Conservation (phyloP, 257 asterid genomes). For the Lithospermum erythrorhizon region DNA sequence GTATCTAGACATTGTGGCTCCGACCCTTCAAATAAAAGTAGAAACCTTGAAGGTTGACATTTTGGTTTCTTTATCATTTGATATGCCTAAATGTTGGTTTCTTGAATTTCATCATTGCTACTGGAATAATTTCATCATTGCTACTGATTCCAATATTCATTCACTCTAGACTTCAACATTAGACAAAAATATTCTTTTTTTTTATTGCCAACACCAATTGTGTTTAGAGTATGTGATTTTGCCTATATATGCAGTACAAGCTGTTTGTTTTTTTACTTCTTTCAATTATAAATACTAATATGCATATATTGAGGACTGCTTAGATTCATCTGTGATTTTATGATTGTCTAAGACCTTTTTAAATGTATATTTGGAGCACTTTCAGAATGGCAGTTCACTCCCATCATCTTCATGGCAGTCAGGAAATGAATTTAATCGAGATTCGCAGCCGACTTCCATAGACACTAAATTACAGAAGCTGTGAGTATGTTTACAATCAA, state of each 20-base stretch:
- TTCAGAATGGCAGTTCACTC: slow-evolving; percentile 22
- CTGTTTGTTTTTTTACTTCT: background rate
- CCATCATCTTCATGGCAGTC: slow-evolving; percentile 42
- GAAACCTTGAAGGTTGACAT: slow-evolving; percentile 3
- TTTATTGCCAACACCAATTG: background rate
- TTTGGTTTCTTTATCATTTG: no score
- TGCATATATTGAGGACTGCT: no score
- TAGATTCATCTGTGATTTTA: no score
- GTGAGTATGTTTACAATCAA: slow-evolving; percentile 30
- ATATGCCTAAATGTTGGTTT: background rate
- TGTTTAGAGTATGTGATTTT: background rate
- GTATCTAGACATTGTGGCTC: no score
- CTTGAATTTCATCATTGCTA: no score
- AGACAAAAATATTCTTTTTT: no score
- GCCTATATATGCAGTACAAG: background rate
- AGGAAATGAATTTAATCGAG: slow-evolving; percentile 30
- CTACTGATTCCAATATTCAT: background rate
- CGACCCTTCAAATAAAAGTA: background rate
- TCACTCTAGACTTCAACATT: background rate
- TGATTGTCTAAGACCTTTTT: background rate
- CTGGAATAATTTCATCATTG: no score
- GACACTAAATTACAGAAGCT: slow-evolving; percentile 60
- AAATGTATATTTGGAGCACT: slow-evolving; percentile 25
- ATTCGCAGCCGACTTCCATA: slow-evolving; percentile 38
- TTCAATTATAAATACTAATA: no score